These are phyloP conservation scores for Mycena haematopus DNA, from an alignment of 768 basidiomycete genomes.

Conservation along the genomic window DNA sequence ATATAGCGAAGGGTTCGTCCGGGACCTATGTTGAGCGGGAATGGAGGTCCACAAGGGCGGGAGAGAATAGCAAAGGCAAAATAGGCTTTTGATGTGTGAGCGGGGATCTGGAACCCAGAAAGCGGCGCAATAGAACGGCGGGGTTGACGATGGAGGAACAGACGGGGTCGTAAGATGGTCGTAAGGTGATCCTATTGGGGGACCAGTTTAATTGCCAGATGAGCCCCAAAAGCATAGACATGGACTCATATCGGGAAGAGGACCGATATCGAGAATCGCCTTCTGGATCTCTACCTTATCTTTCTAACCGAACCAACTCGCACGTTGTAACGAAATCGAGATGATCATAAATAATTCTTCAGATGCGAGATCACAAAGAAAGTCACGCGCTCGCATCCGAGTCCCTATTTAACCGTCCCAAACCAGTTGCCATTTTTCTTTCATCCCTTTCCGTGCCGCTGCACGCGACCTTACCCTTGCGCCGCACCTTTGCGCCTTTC, in stretches of 20 bases:
- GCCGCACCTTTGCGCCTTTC: no score
- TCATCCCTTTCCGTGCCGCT: slow-evolving; percentile 25
- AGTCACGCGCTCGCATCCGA: slow-evolving; percentile 13
- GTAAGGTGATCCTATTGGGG: slow-evolving; percentile 4
- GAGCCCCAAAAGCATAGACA: slow-evolving; percentile 8
- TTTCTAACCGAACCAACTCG: slow-evolving; percentile 9
- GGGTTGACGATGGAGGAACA: neutral
- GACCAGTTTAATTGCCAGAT: slow-evolving; percentile 13
- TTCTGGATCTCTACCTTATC: slow-evolving; percentile 13
- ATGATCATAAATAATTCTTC: slow-evolving; percentile 18
- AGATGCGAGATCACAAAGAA: neutral
- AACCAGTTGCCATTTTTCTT: slow-evolving; percentile 36
- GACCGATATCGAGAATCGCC: neutral
- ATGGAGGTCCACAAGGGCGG: neutral
- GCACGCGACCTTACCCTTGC: slow-evolving; percentile 28
- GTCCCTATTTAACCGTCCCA: slow-evolving; percentile 42
- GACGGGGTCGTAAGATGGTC: slow-evolving; percentile 1
- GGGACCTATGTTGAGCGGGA: slow-evolving; percentile 14
- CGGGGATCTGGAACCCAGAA: slow-evolving; percentile 21
- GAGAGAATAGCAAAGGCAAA: slow-evolving; percentile 6
- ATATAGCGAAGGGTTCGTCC: slow-evolving; percentile 12
- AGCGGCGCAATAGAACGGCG: slow-evolving; percentile 18
- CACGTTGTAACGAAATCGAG: slow-evolving; percentile 26
- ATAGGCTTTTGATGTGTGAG: slow-evolving; percentile 19
- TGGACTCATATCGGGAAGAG: neutral